Percentiles rank a stretch among this genome's conserved stretches.
These are phyloP conservation scores for Candida caryicola DNA, from an alignment of 805 yeast genomes.

Conservation along the genomic window DNA sequence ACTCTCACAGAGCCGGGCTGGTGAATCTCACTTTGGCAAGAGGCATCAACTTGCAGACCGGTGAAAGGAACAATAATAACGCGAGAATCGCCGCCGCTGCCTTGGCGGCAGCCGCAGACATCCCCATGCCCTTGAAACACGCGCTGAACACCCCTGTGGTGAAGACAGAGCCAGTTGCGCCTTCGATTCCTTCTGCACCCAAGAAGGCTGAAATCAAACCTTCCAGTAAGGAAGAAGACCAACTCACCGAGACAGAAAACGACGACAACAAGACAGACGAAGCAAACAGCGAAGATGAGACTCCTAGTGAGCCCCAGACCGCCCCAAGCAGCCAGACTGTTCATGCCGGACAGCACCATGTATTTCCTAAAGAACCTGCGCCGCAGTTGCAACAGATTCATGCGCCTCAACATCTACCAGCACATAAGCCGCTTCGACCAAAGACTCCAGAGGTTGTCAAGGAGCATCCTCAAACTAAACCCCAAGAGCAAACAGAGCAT, in stretches of 20 bases:
- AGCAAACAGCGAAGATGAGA: constrained; percentile 13
- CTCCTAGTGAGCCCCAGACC: not conserved
- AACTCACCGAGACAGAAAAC: constrained; percentile 18
- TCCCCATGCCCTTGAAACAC: constrained; percentile 57
- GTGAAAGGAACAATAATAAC: constrained; percentile 38
- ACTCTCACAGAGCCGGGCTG: constrained; percentile 33
- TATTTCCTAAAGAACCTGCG: not conserved
- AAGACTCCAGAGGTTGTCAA: not conserved
- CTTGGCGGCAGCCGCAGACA: constrained; percentile 75
- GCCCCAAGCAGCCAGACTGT: not conserved
- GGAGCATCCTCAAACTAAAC: no score
- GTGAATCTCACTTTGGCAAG: constrained; percentile 42
- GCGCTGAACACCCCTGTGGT: not conserved
- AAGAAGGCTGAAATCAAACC: constrained; percentile 4
- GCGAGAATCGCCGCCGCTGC: constrained; percentile 83
- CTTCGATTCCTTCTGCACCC: constrained; percentile 5
- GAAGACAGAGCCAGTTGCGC: not conserved
- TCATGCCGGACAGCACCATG: no score
- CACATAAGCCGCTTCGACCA: no score
- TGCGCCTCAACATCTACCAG: not conserved
- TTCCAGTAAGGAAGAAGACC: constrained; percentile 7
- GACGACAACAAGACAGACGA: constrained; percentile 29
- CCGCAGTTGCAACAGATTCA: not conserved
- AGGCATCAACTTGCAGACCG: constrained; percentile 35
- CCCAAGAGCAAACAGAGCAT: no score